A percentile compares a stretch with the other conserved stretches of the same genome.
These are phyloP conservation scores for Hypoxylon sp. DNA, from an alignment of 2,329 filamentous ascomycete species.

Conservation along the genomic window DNA sequence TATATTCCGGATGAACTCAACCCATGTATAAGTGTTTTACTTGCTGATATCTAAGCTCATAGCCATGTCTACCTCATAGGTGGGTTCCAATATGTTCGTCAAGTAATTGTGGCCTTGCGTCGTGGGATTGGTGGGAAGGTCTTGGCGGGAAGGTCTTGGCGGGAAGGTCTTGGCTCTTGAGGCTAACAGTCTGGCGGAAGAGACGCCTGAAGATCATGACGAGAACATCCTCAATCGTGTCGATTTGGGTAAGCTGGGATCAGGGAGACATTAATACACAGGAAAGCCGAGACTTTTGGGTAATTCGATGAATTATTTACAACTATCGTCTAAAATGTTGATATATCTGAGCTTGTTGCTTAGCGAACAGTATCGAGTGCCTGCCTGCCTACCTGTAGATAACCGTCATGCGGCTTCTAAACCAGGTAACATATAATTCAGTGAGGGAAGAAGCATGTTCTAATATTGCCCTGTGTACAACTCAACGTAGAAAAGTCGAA, in stretches of 20 bases:
- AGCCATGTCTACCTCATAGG: too few species aligned
- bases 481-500: neutral
- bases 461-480: neutral
- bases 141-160: neutral
- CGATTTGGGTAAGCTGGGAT: neutral
- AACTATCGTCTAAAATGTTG: neutral
- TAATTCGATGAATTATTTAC: neutral
- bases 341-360: neutral
- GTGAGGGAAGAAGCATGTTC: neutral
- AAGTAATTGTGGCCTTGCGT: neutral
- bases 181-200: neutral
- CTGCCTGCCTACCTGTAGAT: neutral
- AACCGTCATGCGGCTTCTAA: too few species aligned
- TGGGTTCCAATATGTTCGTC: neutral
- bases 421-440: neutral
- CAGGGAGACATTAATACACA: neutral
- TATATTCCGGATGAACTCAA: too few species aligned
- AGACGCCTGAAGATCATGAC: neutral
- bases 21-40: too few species aligned
- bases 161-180: neutral
- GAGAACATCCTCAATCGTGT: neutral
- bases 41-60: too few species aligned
- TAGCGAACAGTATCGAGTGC: neutral
- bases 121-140: neutral
- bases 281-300: neutral